phyloP scores from a whole-genome alignment of 768 basidiomycete species.

The Tricholoma matsutake region DNA sequence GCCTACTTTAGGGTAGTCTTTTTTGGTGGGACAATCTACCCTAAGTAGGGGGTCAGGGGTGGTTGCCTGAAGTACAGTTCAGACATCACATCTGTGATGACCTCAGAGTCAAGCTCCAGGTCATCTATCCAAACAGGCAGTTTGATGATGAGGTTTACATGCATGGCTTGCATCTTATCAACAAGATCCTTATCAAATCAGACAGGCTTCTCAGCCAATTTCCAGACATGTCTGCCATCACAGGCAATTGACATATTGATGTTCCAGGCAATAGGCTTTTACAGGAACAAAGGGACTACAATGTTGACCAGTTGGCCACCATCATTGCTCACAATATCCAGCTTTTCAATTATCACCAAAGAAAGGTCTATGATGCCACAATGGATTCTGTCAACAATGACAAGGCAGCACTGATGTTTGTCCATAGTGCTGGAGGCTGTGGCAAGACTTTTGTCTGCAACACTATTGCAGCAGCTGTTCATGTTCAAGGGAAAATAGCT shows the following conservation, averaged over 20 bases:
- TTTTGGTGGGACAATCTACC: too few relatives aligned
- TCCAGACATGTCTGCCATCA: not conserved
- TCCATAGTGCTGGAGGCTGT: too few relatives aligned
- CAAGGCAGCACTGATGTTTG: slow-evolving; percentile 17
- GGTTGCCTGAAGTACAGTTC: too few relatives aligned
- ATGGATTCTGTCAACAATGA: slow-evolving; percentile 15
- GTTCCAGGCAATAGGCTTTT: not conserved
- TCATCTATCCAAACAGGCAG: not conserved
- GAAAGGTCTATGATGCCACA: slow-evolving; percentile 20
- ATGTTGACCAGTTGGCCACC: not conserved
- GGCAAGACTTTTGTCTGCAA: too few relatives aligned
- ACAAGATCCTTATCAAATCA: not conserved
- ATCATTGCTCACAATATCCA: slow-evolving; percentile 4
- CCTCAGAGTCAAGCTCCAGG: not conserved
- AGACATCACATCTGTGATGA: not conserved
- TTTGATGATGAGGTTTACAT: not conserved
- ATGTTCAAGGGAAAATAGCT: too few relatives aligned
- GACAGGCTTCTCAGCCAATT: not conserved
- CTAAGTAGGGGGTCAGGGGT: too few relatives aligned
- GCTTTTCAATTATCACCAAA: slow-evolving; percentile 21
- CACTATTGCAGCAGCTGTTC: too few relatives aligned
- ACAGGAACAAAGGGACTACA: slow-evolving; percentile 1
- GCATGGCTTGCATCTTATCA: not conserved
- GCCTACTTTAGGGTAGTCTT: too few relatives aligned
- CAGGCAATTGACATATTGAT: not conserved